Percentiles rank a stretch among this genome's conserved stretches.
phyloP scores from a whole-genome alignment of 768 basidiomycete genomes.

The Calvatia gigantea region DNA sequence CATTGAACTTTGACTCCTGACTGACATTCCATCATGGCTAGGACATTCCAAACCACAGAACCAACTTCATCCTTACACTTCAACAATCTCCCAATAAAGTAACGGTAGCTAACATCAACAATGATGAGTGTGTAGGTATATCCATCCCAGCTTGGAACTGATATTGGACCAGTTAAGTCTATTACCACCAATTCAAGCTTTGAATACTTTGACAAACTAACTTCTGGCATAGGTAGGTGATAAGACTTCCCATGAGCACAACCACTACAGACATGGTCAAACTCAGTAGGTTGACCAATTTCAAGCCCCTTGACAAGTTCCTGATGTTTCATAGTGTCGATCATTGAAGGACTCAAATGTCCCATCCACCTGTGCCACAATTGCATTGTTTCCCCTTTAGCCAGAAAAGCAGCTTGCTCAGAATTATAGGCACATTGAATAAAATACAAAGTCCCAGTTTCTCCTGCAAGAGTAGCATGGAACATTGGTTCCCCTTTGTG shows the following conservation, averaged over 20 bases:
- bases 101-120: constrained; percentile 23
- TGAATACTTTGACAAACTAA: constrained; percentile 17
- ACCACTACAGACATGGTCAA: constrained; percentile 18
- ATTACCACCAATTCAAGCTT: constrained; percentile 9
- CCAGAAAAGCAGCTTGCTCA: neutral
- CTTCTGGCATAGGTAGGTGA: constrained; percentile 20
- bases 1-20: constrained; percentile 13
- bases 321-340: constrained; percentile 18
- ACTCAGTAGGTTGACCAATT: constrained; percentile 13
- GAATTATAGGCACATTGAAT: neutral
- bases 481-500: neutral
- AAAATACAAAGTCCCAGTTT: neutral
- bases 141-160: constrained; percentile 16
- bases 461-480: neutral
- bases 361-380: constrained; percentile 23
- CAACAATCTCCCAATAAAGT: constrained; percentile 17
- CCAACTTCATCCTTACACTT: constrained; percentile 23
- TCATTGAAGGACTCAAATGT: constrained; percentile 18
- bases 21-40: constrained; percentile 14
- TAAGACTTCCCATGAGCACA: constrained; percentile 25
- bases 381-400: neutral
- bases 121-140: constrained; percentile 26
- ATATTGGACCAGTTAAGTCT: constrained; percentile 28
- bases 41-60: constrained; percentile 22
- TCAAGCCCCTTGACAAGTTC: constrained; percentile 23